Base-by-base conservation (phyloP, 2,329 filamentous ascomycete genomes). In the Phaeosphaeria sp. region DNA sequence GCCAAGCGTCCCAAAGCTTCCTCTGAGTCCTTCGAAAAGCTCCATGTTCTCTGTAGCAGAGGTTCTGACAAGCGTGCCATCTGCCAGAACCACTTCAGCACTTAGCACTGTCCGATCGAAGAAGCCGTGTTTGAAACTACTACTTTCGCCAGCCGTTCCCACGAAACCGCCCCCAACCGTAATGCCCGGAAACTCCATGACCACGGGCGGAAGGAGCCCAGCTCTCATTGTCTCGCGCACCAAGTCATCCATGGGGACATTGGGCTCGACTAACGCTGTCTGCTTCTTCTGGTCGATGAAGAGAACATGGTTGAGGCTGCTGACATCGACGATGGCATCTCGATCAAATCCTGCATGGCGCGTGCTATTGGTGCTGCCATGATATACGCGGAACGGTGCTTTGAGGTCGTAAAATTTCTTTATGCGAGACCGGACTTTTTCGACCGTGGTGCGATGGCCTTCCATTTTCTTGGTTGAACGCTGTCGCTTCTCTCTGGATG, bases 301-400 rank as follows among this genome's bases (percentile, higher is more conserved):
- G 2, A 93, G 77, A 18, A 93, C 83, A 66, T 84, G 82, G 62
- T 83, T 84, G 24, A 93, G 83, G 5, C 71, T 67, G 74, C 87
- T 89, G 21, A 89, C 91, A 72, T 92, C 89, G 56, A 93, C 81
- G 9, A 86, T 65, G 17, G 59, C 52, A 25, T 68, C 80, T 7
- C 53, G 68, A 39, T 74, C 65, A 55, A 77, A 74, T n/a, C 66
- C 63, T 1, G 74, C 72, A 56, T 83, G 82, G 0, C 91, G 87
- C 15, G 91, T 93, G 76, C 86, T 90, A 79, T 91, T 92, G 22
- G 90, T 92, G 2, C 88, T 87, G 64, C 91, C 91, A 77, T 93
- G 90, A 68, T 88, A 91, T 68, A 93, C 63, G 9, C 73, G 69
- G 51, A 75, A 75, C 1, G 72, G 62, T 2, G 63, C 69, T 47